A percentile compares a stretch with the other conserved stretches of the same genome.
Conservation (phyloP, 148 eudicot species). For the Euryodendron excelsum region DNA sequence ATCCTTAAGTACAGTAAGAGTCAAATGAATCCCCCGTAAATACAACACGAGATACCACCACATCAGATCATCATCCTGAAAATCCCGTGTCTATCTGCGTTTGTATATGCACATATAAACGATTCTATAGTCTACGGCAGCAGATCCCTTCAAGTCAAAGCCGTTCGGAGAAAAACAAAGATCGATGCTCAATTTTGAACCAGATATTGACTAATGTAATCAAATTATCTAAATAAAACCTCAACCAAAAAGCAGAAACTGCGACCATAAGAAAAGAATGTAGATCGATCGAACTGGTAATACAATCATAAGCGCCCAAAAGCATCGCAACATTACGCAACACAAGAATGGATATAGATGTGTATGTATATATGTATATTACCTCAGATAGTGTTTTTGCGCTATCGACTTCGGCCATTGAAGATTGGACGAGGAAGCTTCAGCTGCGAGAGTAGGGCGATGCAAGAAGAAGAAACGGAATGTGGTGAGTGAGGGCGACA, state of each 20-base stretch:
- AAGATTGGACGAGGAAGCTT: conserved; percentile 8
- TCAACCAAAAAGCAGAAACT: neutral
- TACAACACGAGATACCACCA: neutral
- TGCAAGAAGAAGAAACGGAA: neutral
- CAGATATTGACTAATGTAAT: neutral
- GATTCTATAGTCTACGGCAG: neutral
- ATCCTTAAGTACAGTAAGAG: neutral
- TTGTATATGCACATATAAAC: neutral
- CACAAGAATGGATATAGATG: neutral
- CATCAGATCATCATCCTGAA: neutral
- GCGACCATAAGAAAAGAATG: neutral
- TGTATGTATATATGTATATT: neutral
- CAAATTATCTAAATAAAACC: neutral
- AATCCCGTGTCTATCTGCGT: neutral
- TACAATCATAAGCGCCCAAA: neutral
- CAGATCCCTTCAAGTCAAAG: neutral
- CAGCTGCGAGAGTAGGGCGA: conserved; percentile 7
- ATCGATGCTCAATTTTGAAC: neutral
- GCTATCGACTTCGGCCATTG: conserved; percentile 33
- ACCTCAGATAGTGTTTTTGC: conserved; percentile 31
- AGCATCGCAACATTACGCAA: neutral
- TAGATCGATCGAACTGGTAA: conserved; percentile 14
- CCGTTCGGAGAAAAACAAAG: neutral
- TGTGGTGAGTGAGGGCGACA: too few relatives aligned
- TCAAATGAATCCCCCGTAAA: too few relatives aligned